Base-by-base conservation (phyloP, 2,329 filamentous ascomycete species). In the Pleurostoma richardsiae region DNA sequence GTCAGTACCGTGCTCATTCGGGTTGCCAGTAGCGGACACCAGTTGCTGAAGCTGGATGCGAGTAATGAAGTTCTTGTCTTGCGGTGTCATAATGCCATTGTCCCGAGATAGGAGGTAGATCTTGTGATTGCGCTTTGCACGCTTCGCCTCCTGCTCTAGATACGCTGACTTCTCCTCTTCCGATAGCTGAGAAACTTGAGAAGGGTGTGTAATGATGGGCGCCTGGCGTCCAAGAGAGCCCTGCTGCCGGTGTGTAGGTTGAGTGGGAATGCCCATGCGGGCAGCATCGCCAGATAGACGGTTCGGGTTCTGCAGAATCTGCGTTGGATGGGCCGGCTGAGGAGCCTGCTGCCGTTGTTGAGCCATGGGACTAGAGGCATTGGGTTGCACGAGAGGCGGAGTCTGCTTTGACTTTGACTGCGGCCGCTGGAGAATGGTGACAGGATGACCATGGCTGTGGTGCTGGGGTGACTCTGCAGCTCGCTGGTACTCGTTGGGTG, bases 51-150 rank as follows among this genome's bases (percentile, higher is more conserved):
- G 77, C 65, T 99, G 94, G 54, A 99, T 99, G 19, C 94, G 85
- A 4, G 94, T 97, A 55, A 99, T 96, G 68, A 97, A 99, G 64
- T 96, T 99, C 76, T 99, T 99, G 69, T 99, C 94, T 62, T 97
- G 92, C 1, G 94, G 94, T 4, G 94, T 99, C 94, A 99, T 99
- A 51, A 99, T 71, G 28, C 94, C 94, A 60, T 99, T 99, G 59
- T 95, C 90, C 69, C 90, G 90, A 28, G 90, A 95, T 45, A 96
- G 72, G 39, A 95, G 75, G 70, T 91, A 92, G 52, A 99, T 97
- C 74, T 99, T 99, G 72, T 97, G 92, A 62, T 99, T 97, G 39
- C 94, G 83, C 75, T 99, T 99, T 5, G 94, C 91, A 43, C 94
- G 84, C 68, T 91, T 94, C 0, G 91, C 91, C 66, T 99, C 94